phyloP scores from a whole-genome alignment of 495 filamentous ascomycete genomes.

The Aspergillus cavernicola region DNA sequence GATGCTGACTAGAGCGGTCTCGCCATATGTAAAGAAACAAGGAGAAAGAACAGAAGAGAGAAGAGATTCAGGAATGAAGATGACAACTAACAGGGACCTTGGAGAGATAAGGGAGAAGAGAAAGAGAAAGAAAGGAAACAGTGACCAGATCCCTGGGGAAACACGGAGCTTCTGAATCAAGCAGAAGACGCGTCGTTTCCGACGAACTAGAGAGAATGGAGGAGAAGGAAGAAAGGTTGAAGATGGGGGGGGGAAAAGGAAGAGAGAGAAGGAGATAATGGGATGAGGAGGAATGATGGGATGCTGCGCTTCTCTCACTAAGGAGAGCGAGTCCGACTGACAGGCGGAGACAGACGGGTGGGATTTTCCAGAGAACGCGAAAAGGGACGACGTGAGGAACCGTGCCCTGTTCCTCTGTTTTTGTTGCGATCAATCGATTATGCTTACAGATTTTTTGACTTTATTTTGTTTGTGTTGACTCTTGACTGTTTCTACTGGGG shows the following conservation, averaged over 20 bases:
- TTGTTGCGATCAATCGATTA: not conserved
- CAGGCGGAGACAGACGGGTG: slow-evolving; percentile 26
- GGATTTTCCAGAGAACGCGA: slow-evolving; percentile 22
- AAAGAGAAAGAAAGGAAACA: slow-evolving; percentile 19
- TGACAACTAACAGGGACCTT: slow-evolving; percentile 17
- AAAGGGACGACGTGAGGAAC: slow-evolving; percentile 8
- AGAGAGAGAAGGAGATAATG: slow-evolving; percentile 20
- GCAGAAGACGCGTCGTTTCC: slow-evolving; percentile 29
- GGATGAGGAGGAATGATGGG: slow-evolving; percentile 14
- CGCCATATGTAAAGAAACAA: slow-evolving; percentile 36
- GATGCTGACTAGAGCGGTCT: slow-evolving; percentile 29
- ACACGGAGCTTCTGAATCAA: slow-evolving; percentile 26
- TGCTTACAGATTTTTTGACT: not conserved
- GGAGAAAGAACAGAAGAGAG: slow-evolving; percentile 5
- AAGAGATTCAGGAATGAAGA: slow-evolving; percentile 16
- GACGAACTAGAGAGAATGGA: slow-evolving; percentile 16
- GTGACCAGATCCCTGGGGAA: slow-evolving; percentile 27
- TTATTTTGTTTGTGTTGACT: not conserved
- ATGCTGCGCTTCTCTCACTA: slow-evolving; percentile 19
- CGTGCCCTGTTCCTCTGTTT: not conserved
- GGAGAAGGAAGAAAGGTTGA: slow-evolving; percentile 11
- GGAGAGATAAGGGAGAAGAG: slow-evolving; percentile 13
- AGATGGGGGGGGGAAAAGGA: slow-evolving; percentile 13
- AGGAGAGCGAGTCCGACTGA: slow-evolving; percentile 19
- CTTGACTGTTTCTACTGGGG: not conserved